Conservation (phyloP, 2,329 filamentous ascomycete genomes). For the Aspergillus sergii region DNA sequence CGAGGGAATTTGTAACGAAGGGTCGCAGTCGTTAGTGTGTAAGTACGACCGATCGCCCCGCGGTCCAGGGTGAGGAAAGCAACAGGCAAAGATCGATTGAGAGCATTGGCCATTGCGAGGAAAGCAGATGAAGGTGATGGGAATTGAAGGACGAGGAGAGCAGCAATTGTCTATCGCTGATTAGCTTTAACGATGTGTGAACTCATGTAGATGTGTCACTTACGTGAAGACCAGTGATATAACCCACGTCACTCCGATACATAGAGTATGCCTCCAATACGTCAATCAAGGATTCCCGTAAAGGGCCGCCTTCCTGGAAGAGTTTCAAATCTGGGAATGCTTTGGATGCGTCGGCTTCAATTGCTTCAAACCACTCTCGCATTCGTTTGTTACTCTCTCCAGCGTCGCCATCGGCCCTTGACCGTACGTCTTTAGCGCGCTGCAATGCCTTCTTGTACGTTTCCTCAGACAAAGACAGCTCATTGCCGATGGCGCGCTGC, state of each 20-base stretch:
- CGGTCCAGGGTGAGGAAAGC: conserved; percentile 63
- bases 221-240: conserved; percentile 61
- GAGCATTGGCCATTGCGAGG: conserved; percentile 60
- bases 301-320: conserved; percentile 57
- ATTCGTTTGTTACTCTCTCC: conserved; percentile 47
- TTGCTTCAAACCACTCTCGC: conserved; percentile 56
- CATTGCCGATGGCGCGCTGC: conserved; percentile 63
- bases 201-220: conserved; percentile 22
- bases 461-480: conserved; percentile 57
- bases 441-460: conserved; percentile 61
- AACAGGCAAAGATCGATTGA: conserved; percentile 63
- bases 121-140: conserved; percentile 57
- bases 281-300: conserved; percentile 59
- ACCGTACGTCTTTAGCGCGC: conserved; percentile 54
- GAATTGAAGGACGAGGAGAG: conserved; percentile 60
- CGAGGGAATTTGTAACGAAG: conserved; percentile 61
- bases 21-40: conserved; percentile 57
- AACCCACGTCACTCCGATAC: conserved; percentile 66
- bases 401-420: conserved; percentile 45
- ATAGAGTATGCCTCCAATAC: conserved; percentile 65
- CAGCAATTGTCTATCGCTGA: conserved; percentile 52
- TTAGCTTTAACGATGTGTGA: neutral
- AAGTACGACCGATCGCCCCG: conserved; percentile 58
- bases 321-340: conserved; percentile 62
- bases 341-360: conserved; percentile 55